Evolutionary conservation across 495 filamentous ascomycete genomes (phyloP).

Genomic region (Penicillium arizonense): DNA sequence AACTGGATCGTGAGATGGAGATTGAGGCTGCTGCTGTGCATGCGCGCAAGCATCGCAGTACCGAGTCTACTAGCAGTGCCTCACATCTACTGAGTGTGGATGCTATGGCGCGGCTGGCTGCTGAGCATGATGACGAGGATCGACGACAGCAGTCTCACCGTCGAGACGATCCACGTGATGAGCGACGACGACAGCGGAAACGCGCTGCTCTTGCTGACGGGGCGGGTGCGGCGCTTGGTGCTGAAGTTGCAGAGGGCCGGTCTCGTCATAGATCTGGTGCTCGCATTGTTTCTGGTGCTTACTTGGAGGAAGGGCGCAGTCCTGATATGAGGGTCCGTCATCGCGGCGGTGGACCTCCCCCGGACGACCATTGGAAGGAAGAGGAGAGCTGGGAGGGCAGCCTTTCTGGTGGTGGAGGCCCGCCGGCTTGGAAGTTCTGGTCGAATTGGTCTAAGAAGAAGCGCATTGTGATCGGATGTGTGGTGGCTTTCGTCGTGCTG

Average conservation of each 20-base stretch:
- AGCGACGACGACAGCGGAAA: slow-evolving; percentile 36
- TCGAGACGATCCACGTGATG: slow-evolving; percentile 34
- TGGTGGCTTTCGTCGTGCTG: slow-evolving; percentile 53
- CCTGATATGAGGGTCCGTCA: slow-evolving; percentile 38
- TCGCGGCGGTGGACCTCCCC: slow-evolving; percentile 34
- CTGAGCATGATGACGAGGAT: slow-evolving; percentile 48
- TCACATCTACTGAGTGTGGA: slow-evolving; percentile 46
- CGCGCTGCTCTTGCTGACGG: slow-evolving; percentile 26
- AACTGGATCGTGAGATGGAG: slow-evolving; percentile 13
- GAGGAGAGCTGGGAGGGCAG: slow-evolving; percentile 36
- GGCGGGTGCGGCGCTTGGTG: slow-evolving; percentile 18
- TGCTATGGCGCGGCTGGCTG: slow-evolving; percentile 60
- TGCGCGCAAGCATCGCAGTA: slow-evolving; percentile 38
- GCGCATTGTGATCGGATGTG: slow-evolving; percentile 32
- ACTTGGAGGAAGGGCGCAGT: slow-evolving; percentile 62
- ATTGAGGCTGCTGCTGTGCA: slow-evolving; percentile 14
- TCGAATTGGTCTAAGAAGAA: slow-evolving; percentile 32
- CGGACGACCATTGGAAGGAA: slow-evolving; percentile 27
- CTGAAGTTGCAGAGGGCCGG: slow-evolving; percentile 23
- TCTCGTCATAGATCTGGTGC: slow-evolving; percentile 48
- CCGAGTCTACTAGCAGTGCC: slow-evolving; percentile 39
- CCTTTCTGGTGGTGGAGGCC: slow-evolving; percentile 15
- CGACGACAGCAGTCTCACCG: slow-evolving; percentile 18
- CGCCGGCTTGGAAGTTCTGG: slow-evolving; percentile 35
- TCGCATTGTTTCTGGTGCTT: slow-evolving; percentile 64